Evolutionary conservation across 2,329 filamentous ascomycete species (phyloP), one percentile per base, ranked within the genome.

Genomic region (Coniochaeta hoffmannii): DNA sequence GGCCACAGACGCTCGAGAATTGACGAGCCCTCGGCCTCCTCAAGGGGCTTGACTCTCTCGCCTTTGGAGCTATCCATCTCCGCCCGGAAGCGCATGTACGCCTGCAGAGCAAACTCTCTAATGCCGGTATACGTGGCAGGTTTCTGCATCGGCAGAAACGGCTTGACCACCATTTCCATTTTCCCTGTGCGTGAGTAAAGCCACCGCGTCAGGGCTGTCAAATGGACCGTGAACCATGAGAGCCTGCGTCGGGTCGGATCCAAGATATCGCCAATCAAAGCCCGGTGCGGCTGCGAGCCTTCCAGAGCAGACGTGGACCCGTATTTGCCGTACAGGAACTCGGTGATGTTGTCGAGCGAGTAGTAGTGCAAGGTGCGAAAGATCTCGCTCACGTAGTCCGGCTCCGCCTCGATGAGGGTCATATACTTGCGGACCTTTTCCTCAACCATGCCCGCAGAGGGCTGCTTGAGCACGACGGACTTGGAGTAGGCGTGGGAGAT

Each of bases 401-500:
- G 61, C 17, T 73, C 67, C 3, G 52, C 53, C 53, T 74, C 67
- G 17, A 80, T 53, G 10, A 79, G 61, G 0, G 68, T 44, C 55
- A 80, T 55, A 56, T 70, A 80, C 10, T 69, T 60, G 15, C 61
- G 62, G 0, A 70, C 70, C 53, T 77, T 76, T 0, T 63, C 63
- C 56, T 73, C 68, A 1, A 79, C 66, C 53, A 73, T 63, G 3
- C 58, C 58, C 2, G 65, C 64, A 1, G 66, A 65, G 1, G 64
- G 57, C 9, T 38, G 15, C 17, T 19, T 38, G 1, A 78, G 60
- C 4, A 82, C 70, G 3, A 63, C 64, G 0, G 71, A 73, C 56
- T 82, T 83, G 1, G 79, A 75, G 55, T 82, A 83, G 0, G 75
- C 73, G 56, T 80, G 75, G 4, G 74, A 72, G 26, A 81, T 56